These are phyloP conservation scores for Vanderwaltozyma tropicalis DNA, from an alignment of 805 yeast genomes.

Conservation along the genomic window DNA sequence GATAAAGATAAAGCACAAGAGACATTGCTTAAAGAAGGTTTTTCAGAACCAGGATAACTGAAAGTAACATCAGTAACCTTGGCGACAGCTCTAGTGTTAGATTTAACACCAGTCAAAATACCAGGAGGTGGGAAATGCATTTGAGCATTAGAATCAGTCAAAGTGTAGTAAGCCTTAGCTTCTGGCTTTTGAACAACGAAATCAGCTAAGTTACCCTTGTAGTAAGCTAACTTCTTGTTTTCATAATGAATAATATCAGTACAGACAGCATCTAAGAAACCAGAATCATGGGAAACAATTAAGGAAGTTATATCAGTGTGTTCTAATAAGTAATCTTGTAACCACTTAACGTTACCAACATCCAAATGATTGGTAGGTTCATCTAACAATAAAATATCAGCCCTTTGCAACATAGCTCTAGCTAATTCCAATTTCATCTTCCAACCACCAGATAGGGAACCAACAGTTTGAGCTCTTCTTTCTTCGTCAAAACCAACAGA, in stretches of 20 bases:
- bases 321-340: slow-evolving; percentile 72
- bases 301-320: slow-evolving; percentile 85
- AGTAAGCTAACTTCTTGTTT: slow-evolving; percentile 85
- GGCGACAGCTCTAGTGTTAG: slow-evolving; percentile 88
- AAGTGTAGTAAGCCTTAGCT: slow-evolving; percentile 90
- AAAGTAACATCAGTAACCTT: slow-evolving; percentile 78
- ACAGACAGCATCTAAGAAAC: slow-evolving; percentile 90
- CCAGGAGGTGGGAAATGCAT: slow-evolving; percentile 99
- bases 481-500: slow-evolving; percentile 88
- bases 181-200: slow-evolving; percentile 90
- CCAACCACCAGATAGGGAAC: slow-evolving; percentile 98
- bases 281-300: slow-evolving; percentile 96
- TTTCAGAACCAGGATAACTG: slow-evolving; percentile 78
- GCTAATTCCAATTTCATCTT: slow-evolving; percentile 97
- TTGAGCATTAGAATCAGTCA: slow-evolving; percentile 84
- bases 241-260: slow-evolving; percentile 96
- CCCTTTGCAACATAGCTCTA: slow-evolving; percentile 97
- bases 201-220: slow-evolving; percentile 90
- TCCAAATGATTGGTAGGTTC: slow-evolving; percentile 99
- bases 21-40: slow-evolving; percentile 69
- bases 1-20: slow-evolving; percentile 87
- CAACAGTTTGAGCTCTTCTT: slow-evolving; percentile 82
- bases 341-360: slow-evolving; percentile 87
- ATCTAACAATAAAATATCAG: slow-evolving; percentile 86
- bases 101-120: slow-evolving; percentile 91